Percentiles rank a stretch among this genome's conserved stretches.
phyloP scores from a whole-genome alignment of 768 basidiomycete genomes.

The Pilatotrama ljubarskyi region DNA sequence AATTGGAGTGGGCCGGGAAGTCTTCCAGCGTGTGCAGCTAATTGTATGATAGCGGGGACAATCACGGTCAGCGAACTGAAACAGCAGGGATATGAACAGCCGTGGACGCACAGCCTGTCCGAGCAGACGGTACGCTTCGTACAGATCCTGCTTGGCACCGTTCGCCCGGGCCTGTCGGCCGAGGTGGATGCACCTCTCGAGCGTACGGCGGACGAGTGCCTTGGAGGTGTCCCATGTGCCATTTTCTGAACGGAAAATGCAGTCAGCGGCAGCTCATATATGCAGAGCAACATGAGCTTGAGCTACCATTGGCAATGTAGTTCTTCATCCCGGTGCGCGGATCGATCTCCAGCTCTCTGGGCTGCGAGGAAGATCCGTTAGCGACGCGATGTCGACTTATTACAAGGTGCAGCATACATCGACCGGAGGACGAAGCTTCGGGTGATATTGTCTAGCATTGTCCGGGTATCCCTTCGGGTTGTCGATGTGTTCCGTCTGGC shows the following conservation, averaged over 20 bases:
- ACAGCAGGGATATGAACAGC: not conserved
- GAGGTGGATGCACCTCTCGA: conserved; percentile 77
- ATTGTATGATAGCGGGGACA: too few species aligned
- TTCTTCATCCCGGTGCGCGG: conserved; percentile 91
- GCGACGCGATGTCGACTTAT: too few species aligned
- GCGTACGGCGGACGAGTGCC: conserved; percentile 67
- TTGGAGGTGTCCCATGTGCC: conserved; percentile 90
- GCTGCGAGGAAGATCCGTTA: too few species aligned
- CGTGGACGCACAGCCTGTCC: conserved; percentile 58
- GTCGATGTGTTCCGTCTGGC: conserved; percentile 82
- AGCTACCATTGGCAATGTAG: conserved; percentile 78
- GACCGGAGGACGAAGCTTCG: conserved; percentile 77
- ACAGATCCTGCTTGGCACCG: conserved; percentile 65
- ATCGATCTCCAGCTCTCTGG: conserved; percentile 83
- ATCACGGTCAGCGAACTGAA: not conserved
- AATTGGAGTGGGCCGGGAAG: conserved; percentile 88
- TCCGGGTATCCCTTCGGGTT: conserved; percentile 91
- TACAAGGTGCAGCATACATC: conserved; percentile 43
- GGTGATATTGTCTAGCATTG: conserved; percentile 79
- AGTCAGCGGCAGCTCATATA: not conserved
- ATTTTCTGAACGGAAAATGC: conserved; percentile 41
- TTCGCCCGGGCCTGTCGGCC: conserved; percentile 64
- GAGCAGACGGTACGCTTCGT: conserved; percentile 78
- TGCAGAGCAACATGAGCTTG: not conserved
- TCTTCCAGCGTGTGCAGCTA: conserved; percentile 84